Percentiles rank a stretch among this genome's conserved stretches.
These are phyloP conservation scores for Penicillium sp. DNA, from an alignment of 2,329 filamentous ascomycete species.

Conservation along the genomic window DNA sequence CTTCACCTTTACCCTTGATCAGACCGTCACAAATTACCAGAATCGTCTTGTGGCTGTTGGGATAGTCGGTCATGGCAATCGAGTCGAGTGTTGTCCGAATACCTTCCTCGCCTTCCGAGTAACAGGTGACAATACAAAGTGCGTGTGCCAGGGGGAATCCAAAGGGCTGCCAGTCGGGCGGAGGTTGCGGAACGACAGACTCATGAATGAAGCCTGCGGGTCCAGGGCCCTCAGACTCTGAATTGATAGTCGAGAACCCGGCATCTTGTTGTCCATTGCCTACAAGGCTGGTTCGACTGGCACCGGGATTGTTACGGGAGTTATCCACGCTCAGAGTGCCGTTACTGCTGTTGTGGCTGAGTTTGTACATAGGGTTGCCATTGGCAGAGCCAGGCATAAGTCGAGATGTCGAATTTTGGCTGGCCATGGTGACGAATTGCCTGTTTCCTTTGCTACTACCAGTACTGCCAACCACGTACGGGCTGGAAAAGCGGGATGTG, in stretches of 20 bases:
- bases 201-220: constrained; percentile 96
- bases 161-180: constrained; percentile 95
- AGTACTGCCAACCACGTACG: constrained; percentile 63
- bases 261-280: constrained; percentile 52
- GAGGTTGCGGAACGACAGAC: constrained; percentile 91
- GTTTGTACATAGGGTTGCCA: constrained; percentile 68
- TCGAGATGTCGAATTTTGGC: constrained; percentile 74
- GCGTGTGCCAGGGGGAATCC: constrained; percentile 92
- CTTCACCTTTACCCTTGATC: constrained; percentile 93
- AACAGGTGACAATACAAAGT: constrained; percentile 93
- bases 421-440: constrained; percentile 91
- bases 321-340: constrained; percentile 54
- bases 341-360: constrained; percentile 57
- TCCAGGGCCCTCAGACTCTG: constrained; percentile 70
- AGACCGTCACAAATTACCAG: constrained; percentile 96
- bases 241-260: constrained; percentile 56
- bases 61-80: constrained; percentile 95
- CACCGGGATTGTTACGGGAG: constrained; percentile 42
- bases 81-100: constrained; percentile 94
- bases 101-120: constrained; percentile 92
- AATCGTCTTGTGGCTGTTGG: constrained; percentile 98
- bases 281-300: constrained; percentile 61
- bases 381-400: constrained; percentile 59
- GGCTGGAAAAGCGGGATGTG: constrained; percentile 90
- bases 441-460: constrained; percentile 55